Percentiles rank a stretch among this genome's conserved stretches.
Evolutionary conservation across 176 grass and related monocot species (phyloP).

Genomic region (Elaeis guineensis): DNA sequence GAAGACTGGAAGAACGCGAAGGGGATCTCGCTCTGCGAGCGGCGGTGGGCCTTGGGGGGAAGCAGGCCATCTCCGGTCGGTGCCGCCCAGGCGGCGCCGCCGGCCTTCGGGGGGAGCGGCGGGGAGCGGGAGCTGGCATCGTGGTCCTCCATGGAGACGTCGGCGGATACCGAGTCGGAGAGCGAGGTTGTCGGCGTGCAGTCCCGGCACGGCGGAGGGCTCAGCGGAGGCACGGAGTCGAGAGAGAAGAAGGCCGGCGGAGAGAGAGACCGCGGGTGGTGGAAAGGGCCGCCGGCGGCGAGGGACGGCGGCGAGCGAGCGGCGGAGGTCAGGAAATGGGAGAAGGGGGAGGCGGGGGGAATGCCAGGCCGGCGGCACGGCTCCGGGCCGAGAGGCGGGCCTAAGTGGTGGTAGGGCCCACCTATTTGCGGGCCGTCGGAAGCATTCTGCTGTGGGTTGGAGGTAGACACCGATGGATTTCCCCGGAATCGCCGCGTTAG

Average conservation of each 20-base stretch:
- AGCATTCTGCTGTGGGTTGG: no score
- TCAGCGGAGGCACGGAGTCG: background rate
- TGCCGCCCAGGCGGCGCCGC: conserved; percentile 2
- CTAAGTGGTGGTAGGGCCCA: no score
- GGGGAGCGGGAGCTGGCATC: conserved; percentile 18
- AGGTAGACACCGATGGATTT: no score
- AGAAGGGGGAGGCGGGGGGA: no score
- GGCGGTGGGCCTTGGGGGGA: conserved; percentile 1
- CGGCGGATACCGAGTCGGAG: conserved; percentile 1
- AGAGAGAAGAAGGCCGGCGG: conserved; percentile 9
- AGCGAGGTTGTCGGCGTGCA: background rate
- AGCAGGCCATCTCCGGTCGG: background rate
- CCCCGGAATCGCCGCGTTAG: no score
- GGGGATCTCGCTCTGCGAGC: conserved; percentile 12
- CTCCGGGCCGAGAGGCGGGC: no score
- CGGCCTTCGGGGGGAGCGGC: conserved; percentile 22
- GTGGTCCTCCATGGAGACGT: conserved; percentile 27
- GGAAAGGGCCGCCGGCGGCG: background rate
- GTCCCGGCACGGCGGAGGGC: background rate
- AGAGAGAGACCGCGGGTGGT: background rate
- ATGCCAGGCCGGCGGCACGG: no score
- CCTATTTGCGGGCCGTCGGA: no score
- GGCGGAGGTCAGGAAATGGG: background rate
- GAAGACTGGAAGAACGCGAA: background rate
- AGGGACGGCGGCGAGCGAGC: background rate